Evolutionary conservation across 1,139 yeast species (phyloP).

Genomic region (Saccharomyces uvarum): DNA sequence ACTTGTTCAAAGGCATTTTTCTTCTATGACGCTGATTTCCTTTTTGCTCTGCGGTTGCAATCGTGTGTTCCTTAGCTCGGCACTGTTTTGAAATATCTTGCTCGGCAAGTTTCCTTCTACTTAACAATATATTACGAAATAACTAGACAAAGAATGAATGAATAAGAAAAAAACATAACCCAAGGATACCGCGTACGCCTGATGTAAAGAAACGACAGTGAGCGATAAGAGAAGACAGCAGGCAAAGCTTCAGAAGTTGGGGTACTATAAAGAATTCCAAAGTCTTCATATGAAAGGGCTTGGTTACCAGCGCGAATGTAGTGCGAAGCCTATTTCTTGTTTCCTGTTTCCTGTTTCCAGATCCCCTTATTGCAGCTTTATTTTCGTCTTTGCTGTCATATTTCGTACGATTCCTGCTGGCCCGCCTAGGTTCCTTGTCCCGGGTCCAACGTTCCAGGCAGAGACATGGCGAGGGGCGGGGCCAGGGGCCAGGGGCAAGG

Average conservation of each 20-base stretch:
- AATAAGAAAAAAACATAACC: neutral
- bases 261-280: neutral
- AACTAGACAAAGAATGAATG: neutral
- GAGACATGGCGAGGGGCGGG: neutral
- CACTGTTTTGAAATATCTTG: no score
- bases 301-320: neutral
- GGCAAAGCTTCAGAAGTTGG: neutral
- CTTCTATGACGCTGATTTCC: neutral
- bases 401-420: neutral
- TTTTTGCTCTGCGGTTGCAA: no score
- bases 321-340: neutral
- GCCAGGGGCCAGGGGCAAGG: neutral
- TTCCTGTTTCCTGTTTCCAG: neutral
- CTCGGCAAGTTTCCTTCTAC: neutral
- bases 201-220: neutral
- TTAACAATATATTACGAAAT: neutral
- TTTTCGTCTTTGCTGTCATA: neutral
- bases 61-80: no score
- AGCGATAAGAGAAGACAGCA: neutral
- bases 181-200: neutral
- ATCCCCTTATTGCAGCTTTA: neutral
- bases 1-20: conserved; percentile 17
- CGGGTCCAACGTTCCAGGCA: neutral
- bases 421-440: neutral
- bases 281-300: neutral